phyloP scores from a whole-genome alignment of 495 filamentous ascomycete genomes.

The Podospora bellae-mahoneyi region DNA sequence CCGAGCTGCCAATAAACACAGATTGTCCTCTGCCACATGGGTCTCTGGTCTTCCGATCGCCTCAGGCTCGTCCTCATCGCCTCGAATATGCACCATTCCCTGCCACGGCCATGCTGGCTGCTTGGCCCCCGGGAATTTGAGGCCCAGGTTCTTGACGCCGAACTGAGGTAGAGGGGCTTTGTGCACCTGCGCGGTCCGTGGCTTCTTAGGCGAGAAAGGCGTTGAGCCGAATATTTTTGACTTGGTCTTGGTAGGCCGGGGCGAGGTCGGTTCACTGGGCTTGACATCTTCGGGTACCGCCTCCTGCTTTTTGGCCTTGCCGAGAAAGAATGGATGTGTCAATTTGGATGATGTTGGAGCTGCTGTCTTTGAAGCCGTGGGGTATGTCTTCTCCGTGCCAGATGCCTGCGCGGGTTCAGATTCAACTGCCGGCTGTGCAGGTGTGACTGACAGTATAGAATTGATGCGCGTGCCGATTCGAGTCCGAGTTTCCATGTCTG shows the following conservation, averaged over 20 bases:
- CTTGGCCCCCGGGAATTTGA: constrained; percentile 58
- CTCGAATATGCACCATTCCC: constrained; percentile 60
- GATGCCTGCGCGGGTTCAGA: constrained; percentile 17
- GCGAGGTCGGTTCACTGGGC: constrained; percentile 12
- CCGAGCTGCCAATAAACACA: constrained; percentile 22
- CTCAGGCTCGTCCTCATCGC: constrained; percentile 17
- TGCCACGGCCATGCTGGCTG: constrained; percentile 68
- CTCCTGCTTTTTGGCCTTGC: constrained; percentile 36
- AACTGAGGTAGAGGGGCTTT: constrained; percentile 29
- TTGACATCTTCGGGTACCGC: constrained; percentile 20
- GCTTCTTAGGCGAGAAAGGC: constrained; percentile 34
- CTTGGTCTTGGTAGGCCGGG: constrained; percentile 14
- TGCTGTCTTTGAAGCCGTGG: constrained; percentile 5
- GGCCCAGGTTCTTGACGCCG: constrained; percentile 32
- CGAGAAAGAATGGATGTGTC: constrained; percentile 79
- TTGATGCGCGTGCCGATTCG: constrained; percentile 36
- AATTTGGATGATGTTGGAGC: constrained; percentile 46
- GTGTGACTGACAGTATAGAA: constrained; percentile 26
- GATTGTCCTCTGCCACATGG: neutral
- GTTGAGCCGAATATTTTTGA: constrained; percentile 36
- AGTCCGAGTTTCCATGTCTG: constrained; percentile 31
- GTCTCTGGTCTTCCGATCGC: neutral
- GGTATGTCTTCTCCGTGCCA: neutral
- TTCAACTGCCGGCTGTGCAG: constrained; percentile 11
- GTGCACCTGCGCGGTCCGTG: constrained; percentile 12